phyloP scores from a whole-genome alignment of 257 asterid species.

The Apocynum venetum region DNA sequence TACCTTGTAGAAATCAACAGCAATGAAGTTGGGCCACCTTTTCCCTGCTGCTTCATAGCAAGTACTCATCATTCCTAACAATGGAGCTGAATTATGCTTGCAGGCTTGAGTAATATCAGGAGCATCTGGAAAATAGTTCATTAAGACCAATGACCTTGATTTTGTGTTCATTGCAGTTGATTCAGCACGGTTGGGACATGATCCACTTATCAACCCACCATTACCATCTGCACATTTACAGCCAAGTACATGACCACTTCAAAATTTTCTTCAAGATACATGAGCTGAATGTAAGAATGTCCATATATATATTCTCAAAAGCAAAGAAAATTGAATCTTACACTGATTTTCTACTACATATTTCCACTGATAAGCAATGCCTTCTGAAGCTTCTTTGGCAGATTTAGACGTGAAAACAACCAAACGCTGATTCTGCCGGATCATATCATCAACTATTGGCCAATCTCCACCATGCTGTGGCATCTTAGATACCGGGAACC shows the following conservation, averaged over 20 bases:
- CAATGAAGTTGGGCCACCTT: constrained; percentile 91
- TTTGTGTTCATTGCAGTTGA: constrained; percentile 60
- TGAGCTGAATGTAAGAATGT: background rate
- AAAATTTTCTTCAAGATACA: background rate
- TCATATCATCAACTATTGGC: constrained; percentile 92
- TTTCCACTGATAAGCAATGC: constrained; percentile 86
- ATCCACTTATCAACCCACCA: constrained; percentile 70
- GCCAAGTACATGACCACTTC: constrained; percentile 4
- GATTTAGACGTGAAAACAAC: constrained; percentile 88
- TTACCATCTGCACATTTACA: constrained; percentile 66
- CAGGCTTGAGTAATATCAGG: constrained; percentile 77
- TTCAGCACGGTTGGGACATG: constrained; percentile 86
- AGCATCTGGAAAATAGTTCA: constrained; percentile 76
- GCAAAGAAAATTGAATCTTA: constrained; percentile 26
- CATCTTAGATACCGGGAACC: constrained; percentile 83
- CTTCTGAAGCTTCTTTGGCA: constrained; percentile 73
- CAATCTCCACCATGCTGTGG: constrained; percentile 82
- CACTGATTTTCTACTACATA: constrained; percentile 88
- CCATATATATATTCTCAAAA: background rate
- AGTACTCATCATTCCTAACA: constrained; percentile 67
- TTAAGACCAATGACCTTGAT: constrained; percentile 71
- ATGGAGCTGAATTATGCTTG: constrained; percentile 75
- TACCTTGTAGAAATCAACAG: constrained; percentile 93
- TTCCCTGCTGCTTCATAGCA: constrained; percentile 67
- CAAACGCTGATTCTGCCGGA: constrained; percentile 66